A percentile compares a stretch with the other conserved stretches of the same genome.
These are phyloP conservation scores for Myxozyma nipponensis DNA, from an alignment of 805 yeast genomes.

Conservation along the genomic window DNA sequence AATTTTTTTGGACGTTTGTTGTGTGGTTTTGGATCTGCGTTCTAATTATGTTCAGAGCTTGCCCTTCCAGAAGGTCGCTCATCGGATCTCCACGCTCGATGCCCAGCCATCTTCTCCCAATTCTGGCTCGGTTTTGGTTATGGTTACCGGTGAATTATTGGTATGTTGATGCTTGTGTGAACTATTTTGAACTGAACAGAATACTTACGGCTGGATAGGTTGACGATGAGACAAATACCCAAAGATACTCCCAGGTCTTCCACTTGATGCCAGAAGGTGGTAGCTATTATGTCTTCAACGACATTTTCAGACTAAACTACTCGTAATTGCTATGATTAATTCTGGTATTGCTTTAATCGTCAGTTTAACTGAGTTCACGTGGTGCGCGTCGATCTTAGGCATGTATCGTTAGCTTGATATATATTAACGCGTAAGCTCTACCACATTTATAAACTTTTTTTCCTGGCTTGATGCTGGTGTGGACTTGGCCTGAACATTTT, in stretches of 20 bases:
- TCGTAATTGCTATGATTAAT: constrained; percentile 5
- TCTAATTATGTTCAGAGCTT: constrained; percentile 43
- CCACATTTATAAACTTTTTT: too few species aligned
- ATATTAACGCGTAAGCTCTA: not conserved
- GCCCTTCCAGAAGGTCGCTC: constrained; percentile 90
- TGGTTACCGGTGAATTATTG: constrained; percentile 95
- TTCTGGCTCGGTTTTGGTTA: constrained; percentile 83
- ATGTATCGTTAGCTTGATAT: not conserved
- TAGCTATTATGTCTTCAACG: constrained; percentile 92
- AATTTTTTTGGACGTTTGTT: not conserved
- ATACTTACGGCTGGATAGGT: constrained; percentile 34
- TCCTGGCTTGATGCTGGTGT: too few species aligned
- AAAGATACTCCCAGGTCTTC: constrained; percentile 95
- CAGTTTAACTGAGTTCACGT: too few species aligned
- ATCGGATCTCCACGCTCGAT: constrained; percentile 89
- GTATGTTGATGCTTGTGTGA: constrained; percentile 31
- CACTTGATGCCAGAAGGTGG: constrained; percentile 90
- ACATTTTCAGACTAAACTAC: constrained; percentile 89
- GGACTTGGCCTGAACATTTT: too few species aligned
- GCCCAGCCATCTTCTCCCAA: constrained; percentile 96
- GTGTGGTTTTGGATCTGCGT: not conserved
- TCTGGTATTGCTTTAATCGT: too few species aligned
- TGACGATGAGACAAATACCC: constrained; percentile 94
- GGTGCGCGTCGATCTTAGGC: not conserved
- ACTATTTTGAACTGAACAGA: not conserved